phyloP scores from a whole-genome alignment of 345 rosid genomes.

The Cardiospermum halicacabum region DNA sequence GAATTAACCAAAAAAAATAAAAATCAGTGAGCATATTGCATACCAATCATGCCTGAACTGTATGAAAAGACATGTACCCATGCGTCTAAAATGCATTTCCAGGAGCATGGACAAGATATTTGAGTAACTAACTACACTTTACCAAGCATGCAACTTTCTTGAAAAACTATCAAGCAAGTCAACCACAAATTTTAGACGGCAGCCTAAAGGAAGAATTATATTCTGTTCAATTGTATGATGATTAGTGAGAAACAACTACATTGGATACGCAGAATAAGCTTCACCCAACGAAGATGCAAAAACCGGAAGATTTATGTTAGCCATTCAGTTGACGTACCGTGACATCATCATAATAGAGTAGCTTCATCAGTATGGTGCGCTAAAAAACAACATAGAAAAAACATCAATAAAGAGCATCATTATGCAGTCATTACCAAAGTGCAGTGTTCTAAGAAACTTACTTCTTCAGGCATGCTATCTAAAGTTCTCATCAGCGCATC shows the following conservation, averaged over 20 bases:
- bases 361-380: slow-evolving; percentile 97
- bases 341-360: slow-evolving; percentile 86
- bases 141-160: slow-evolving; percentile 3
- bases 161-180: background rate
- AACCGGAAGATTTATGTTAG: slow-evolving; percentile 8
- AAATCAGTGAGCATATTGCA: background rate
- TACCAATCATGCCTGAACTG: background rate
- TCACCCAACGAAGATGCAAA: background rate
- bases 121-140: slow-evolving; percentile 5
- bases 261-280: background rate
- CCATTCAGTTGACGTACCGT: slow-evolving; percentile 55
- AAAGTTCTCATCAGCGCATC: slow-evolving; percentile 97
- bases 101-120: background rate
- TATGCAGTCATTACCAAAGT: background rate
- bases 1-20: slow-evolving; percentile 11
- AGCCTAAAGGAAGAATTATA: background rate
- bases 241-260: background rate
- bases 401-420: background rate
- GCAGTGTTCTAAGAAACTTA: slow-evolving; percentile 16
- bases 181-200: background rate
- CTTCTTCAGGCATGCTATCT: slow-evolving; percentile 94
- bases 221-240: background rate
- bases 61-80: background rate
- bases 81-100: slow-evolving; percentile 5
- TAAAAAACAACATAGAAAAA: slow-evolving; percentile 32